Conservation (phyloP, 345 rosid genomes). For the Salix viminalis region DNA sequence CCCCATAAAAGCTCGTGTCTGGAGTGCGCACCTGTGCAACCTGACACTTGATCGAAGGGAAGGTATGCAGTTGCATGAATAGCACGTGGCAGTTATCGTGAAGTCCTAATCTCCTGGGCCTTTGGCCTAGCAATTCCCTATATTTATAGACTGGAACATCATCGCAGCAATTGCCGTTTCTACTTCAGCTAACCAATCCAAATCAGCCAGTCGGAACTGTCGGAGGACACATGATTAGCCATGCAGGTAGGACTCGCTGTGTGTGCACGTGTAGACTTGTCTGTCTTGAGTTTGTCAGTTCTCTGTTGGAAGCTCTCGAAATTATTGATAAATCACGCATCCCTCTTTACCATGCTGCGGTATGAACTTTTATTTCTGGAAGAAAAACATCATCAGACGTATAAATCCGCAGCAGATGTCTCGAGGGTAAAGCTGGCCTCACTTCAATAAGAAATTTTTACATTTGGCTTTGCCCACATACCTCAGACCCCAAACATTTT, state of each 20-base stretch:
- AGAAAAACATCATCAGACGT: background rate
- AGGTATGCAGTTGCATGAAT: background rate
- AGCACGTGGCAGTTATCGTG: slow-evolving; percentile 12
- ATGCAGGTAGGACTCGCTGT: background rate
- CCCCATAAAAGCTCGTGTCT: background rate
- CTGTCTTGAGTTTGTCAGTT: background rate
- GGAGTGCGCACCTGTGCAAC: background rate
- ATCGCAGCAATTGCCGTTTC: background rate
- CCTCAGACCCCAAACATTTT: background rate
- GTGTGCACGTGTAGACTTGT: background rate
- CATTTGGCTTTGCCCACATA: background rate
- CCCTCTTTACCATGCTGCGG: background rate
- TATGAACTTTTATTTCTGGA: too few relatives aligned
- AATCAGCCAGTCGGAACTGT: slow-evolving; percentile 17
- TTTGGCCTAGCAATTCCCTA: background rate
- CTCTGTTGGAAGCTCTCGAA: background rate
- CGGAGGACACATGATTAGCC: too few relatives aligned
- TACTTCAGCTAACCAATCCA: background rate
- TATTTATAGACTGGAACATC: background rate
- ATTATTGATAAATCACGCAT: background rate
- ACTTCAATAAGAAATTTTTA: background rate
- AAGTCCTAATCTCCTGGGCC: background rate
- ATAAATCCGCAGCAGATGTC: background rate
- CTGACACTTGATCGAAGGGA: slow-evolving; percentile 14
- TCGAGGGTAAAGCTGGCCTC: background rate